phyloP scores from a whole-genome alignment of 2,329 filamentous ascomycete genomes.

The Ophiocordyceps robertsii region DNA sequence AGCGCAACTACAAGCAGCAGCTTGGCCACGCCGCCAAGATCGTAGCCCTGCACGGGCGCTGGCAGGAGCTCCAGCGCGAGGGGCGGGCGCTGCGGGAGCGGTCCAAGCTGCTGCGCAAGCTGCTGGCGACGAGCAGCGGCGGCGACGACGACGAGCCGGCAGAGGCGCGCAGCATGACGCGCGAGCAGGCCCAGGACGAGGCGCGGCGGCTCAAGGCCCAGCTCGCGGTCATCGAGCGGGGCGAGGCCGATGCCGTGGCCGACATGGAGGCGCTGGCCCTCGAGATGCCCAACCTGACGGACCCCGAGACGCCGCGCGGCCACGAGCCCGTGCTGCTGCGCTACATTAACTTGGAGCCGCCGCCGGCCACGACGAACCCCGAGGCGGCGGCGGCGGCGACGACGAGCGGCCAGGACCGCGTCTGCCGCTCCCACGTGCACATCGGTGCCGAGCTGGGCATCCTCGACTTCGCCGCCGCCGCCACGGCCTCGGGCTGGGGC shows the following conservation, averaged over 20 bases:
- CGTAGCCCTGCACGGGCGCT: slow-evolving; percentile 38
- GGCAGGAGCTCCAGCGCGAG: slow-evolving; percentile 46
- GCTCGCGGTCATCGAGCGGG: slow-evolving; percentile 44
- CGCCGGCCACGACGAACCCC: too few species aligned
- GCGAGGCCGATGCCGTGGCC: slow-evolving; percentile 42
- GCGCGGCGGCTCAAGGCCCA: slow-evolving; percentile 51
- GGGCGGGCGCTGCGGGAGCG: slow-evolving; percentile 49
- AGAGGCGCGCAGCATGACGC: slow-evolving; percentile 22
- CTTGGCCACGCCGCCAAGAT: slow-evolving; percentile 43
- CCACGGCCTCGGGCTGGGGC: slow-evolving; percentile 81
- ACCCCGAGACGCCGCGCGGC: slow-evolving; percentile 59
- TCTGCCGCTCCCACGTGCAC: too few species aligned
- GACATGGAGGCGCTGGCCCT: slow-evolving; percentile 66
- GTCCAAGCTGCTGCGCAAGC: slow-evolving; percentile 46
- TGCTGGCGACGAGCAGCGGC: slow-evolving; percentile 33
- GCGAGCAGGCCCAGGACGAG: slow-evolving; percentile 45
- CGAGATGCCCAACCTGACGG: slow-evolving; percentile 78
- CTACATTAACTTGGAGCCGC: slow-evolving; percentile 70
- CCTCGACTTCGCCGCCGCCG: slow-evolving; percentile 77
- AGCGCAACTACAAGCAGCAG: slow-evolving; percentile 64
- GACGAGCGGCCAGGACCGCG: too few species aligned
- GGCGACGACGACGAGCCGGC: slow-evolving; percentile 28
- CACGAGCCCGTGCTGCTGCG: slow-evolving; percentile 49
- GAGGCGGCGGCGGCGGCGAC: too few species aligned
- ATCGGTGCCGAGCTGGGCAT: slow-evolving; percentile 78